Evolutionary conservation across 306 rosid genomes (phyloP), one percentile per base, ranked within the genome.

Genomic region (Prunus dulcis): DNA sequence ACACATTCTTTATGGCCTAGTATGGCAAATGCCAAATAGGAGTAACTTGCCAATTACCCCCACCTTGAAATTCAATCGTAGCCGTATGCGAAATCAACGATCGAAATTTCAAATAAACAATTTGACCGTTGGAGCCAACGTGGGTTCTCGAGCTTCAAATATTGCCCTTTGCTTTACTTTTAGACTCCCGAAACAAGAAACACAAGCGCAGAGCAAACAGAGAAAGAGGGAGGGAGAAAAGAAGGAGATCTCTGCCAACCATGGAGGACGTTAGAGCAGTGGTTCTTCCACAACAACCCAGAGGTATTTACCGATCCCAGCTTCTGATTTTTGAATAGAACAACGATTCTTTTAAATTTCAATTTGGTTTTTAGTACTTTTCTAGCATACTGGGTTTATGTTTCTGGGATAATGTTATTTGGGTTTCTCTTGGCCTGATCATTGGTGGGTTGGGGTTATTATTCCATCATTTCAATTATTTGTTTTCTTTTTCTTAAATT

Each of bases 131-230:
- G 58, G 15, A 41, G 12, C 58, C 25, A 12, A 53, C 28, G 68
- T 73, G 45, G 28, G 67, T 60, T 72, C 77, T 22, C 1, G 27
- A 57, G 68, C 67, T 73, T 58, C 68, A 73, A 60, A 73, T 73
- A 45, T 3, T 4, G 7, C 12, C 56, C 45, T 8, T 30, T 63
- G 43, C 27, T 20, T 56, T 17, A n/a, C 52, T 3, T 27, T 56
- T 15, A 9, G 28, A 45, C 67, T 22, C 51, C 55, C 3, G 25
- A 38, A n/a, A 17, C 67, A 32, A 28, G 38, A 72, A 43, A 20
- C 76, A 3, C n/a, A 60, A 60, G 23, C 25, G 10, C 68, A 43
- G 25, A 73, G 68, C 52, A 47, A 73, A 52, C 19, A 17, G 5
- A 1, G 15, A 34, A 2, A 19, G 18, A 73, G 43, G 15, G 18